These are phyloP conservation scores for Botrytis squamosa DNA, from an alignment of 2,329 filamentous ascomycete genomes.

Conservation along the genomic window DNA sequence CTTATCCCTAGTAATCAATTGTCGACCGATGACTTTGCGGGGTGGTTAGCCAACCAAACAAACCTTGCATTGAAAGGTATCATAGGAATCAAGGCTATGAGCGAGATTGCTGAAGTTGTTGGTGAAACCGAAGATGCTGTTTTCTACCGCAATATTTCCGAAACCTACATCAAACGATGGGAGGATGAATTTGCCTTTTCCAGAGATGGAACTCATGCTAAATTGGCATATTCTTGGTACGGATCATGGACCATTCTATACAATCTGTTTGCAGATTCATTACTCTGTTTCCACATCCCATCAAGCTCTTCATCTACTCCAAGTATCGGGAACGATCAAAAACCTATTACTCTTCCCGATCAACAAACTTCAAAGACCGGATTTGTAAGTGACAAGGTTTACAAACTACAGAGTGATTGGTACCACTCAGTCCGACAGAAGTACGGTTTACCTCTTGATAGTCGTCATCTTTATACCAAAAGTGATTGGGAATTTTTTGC, in stretches of 20 bases:
- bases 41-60: constrained; percentile 66
- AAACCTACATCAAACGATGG: constrained; percentile 65
- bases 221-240: constrained; percentile 71
- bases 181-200: constrained; percentile 60
- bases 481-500: constrained; percentile 92
- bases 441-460: constrained; percentile 81
- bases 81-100: constrained; percentile 76
- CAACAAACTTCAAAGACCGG: constrained; percentile 38
- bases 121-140: constrained; percentile 56
- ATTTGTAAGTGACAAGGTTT: constrained; percentile 75
- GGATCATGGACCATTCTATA: constrained; percentile 74
- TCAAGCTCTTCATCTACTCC: constrained; percentile 32
- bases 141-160: constrained; percentile 60
- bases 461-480: constrained; percentile 80
- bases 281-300: constrained; percentile 73
- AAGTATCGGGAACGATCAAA: constrained; percentile 29
- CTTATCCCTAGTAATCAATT: constrained; percentile 65
- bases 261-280: constrained; percentile 67
- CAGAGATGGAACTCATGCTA: constrained; percentile 64
- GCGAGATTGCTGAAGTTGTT: constrained; percentile 58
- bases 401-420: constrained; percentile 77
- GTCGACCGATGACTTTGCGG: constrained; percentile 69
- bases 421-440: constrained; percentile 76
- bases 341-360: constrained; percentile 29
- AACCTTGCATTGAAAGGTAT: constrained; percentile 77